Evolutionary conservation across 306 rosid genomes (phyloP), one percentile per base, ranked within the genome.

Genomic region (Psophocarpus tetragonolobus): DNA sequence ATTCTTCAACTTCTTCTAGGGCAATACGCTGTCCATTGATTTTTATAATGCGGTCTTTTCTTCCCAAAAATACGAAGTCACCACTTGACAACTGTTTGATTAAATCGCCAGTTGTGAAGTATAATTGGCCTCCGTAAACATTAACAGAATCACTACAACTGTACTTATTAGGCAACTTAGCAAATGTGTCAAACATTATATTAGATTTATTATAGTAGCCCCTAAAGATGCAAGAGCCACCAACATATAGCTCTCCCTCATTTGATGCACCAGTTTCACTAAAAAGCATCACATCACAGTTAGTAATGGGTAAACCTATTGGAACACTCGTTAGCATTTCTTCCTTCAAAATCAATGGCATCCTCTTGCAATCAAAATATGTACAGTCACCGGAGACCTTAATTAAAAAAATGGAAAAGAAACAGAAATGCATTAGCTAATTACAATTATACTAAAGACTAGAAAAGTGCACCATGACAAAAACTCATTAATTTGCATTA

Each of bases 311-410:
- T 64, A 85, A 67, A 70, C 98, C 98, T 82, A 94, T 90, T n/a
- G 98, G 98, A 68, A 94, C 93, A 80, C 84, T 91, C 29, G 82
- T 73, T 36, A 90, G 79, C 36, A 47, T 65, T 75, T 90, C 90
- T 39, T 83, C 83, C 89, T 89, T 87, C 86, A 92, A 81, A 84
- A 87, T 83, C 82, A 62, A 47, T n/a, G 94, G 86, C 84, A 94
- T 71, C 84, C 80, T 94, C 92, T 90, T 88, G 94, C 98, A 94
- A 83, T 94, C 97, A 88, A 94, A 94, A 89, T 90, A 94, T 50
- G 92, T 92, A 79, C 97, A 94, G 83, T 94, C 98, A 54, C 98
- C 98, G 13, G 98, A 87, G 14, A 94, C 96, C 98, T 93, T 72
- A 39, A 53, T 81, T 33, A 26, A 77, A 79, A 24, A 81, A 73